These are phyloP conservation scores for Globisporangium megalacanthum DNA, from an alignment of 352 stramenopile genomes.

Conservation along the genomic window DNA sequence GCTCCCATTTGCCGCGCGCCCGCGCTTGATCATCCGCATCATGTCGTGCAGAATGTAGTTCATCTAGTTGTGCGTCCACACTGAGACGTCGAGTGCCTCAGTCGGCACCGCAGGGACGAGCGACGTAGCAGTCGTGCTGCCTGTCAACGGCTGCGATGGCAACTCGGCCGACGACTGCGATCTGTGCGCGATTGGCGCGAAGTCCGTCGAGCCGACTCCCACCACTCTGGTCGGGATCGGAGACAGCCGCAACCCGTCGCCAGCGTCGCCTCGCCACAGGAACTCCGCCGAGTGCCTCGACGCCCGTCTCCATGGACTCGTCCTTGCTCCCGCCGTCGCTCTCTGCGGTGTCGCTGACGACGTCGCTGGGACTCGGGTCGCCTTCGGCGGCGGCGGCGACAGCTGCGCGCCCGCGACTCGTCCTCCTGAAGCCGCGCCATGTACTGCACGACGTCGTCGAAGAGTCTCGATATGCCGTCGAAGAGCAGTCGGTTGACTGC, in stretches of 20 bases:
- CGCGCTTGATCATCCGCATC: conserved; percentile 17
- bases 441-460: conserved; percentile 57
- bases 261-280: conserved; percentile 22
- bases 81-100: conserved; percentile 21
- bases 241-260: conserved; percentile 27
- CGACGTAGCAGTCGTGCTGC: neutral
- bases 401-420: conserved; percentile 7
- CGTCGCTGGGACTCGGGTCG: neutral
- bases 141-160: neutral
- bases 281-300: conserved; percentile 13
- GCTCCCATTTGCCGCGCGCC: conserved; percentile 9
- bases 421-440: conserved; percentile 36
- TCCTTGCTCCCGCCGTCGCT: neutral
- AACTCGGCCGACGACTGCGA: neutral
- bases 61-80: conserved; percentile 54
- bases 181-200: conserved; percentile 3
- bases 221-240: conserved; percentile 18
- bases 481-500: conserved; percentile 54
- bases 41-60: conserved; percentile 57
- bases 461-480: conserved; percentile 59
- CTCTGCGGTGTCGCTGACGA: neutral
- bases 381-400: neutral
- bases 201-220: neutral
- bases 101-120: conserved; percentile 2
- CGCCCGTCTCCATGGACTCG: conserved; percentile 6